Evolutionary conservation across 2,329 filamentous ascomycete genomes (phyloP).

Genomic region (Eutypella sp.): DNA sequence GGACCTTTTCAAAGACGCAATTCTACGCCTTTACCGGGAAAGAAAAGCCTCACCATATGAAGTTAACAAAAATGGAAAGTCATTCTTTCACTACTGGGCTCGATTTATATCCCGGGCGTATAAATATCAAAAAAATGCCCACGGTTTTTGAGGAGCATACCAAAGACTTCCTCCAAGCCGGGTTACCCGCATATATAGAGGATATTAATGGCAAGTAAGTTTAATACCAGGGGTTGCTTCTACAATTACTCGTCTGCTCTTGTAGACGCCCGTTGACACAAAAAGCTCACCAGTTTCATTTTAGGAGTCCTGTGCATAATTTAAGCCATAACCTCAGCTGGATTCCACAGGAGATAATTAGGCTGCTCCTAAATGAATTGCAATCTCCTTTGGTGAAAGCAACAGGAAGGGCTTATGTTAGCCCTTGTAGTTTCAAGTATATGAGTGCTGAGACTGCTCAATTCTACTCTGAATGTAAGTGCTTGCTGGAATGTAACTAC

Average conservation of each 20-base stretch:
- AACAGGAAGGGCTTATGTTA: neutral
- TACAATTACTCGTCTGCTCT: neutral
- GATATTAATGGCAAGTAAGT: neutral
- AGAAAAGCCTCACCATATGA: neutral
- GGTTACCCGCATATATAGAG: neutral
- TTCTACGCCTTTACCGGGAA: neutral
- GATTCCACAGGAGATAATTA: too few species aligned
- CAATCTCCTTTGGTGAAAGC: too few species aligned
- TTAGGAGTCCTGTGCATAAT: too few species aligned
- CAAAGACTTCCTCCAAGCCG: neutral
- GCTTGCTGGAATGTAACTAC: neutral
- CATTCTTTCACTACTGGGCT: neutral
- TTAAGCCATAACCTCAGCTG: too few species aligned
- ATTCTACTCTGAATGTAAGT: neutral
- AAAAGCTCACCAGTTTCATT: too few species aligned
- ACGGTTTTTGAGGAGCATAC: neutral
- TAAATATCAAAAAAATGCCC: neutral
- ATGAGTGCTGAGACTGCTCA: too few species aligned
- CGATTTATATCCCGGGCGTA: neutral
- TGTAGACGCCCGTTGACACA: neutral
- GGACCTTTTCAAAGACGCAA: neutral
- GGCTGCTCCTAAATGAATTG: too few species aligned
- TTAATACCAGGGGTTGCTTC: neutral
- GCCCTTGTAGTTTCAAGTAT: neutral
- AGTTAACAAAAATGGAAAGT: neutral